Conservation (phyloP, 495 filamentous ascomycete genomes). For the Penicillium cosmopolitanum region DNA sequence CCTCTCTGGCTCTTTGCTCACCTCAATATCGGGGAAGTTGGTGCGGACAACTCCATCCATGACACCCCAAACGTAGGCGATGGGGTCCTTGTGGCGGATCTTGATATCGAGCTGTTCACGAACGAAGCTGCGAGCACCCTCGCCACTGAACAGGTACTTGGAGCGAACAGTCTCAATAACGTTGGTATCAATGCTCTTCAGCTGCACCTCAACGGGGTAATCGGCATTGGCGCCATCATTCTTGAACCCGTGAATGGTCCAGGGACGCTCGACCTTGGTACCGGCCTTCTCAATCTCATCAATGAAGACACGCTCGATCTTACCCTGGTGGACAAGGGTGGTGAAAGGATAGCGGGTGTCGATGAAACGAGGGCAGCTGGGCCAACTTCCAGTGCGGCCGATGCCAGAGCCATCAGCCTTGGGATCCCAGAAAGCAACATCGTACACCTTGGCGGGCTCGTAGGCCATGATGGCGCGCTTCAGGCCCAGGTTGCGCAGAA, state of each 20-base stretch:
- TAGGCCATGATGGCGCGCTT: constrained; percentile 67
- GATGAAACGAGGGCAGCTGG: constrained; percentile 66
- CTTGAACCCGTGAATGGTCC: constrained; percentile 63
- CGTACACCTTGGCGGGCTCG: constrained; percentile 66
- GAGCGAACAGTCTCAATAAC: constrained; percentile 63
- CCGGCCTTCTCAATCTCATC: constrained; percentile 65
- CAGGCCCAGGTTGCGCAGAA: constrained; percentile 67
- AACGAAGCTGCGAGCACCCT: constrained; percentile 67
- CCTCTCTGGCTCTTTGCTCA: constrained; percentile 20
- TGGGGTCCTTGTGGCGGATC: constrained; percentile 66
- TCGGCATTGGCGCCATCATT: constrained; percentile 58
- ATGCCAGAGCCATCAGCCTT: constrained; percentile 54
- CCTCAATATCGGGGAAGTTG: constrained; percentile 83
- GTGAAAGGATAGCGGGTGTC: constrained; percentile 70
- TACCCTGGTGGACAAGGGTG: constrained; percentile 65
- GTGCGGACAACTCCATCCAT: constrained; percentile 82
- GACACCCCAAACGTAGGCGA: constrained; percentile 76
- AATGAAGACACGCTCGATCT: constrained; percentile 67
- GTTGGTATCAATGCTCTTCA: constrained; percentile 76
- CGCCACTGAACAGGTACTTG: constrained; percentile 69
- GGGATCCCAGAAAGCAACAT: constrained; percentile 71
- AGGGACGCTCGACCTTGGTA: constrained; percentile 60
- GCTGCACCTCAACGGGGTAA: constrained; percentile 67
- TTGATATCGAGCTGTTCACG: constrained; percentile 61
- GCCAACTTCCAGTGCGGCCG: constrained; percentile 63